Evolutionary conservation across 2,329 filamentous ascomycete genomes (phyloP).

Genomic region (Capronia coronata): DNA sequence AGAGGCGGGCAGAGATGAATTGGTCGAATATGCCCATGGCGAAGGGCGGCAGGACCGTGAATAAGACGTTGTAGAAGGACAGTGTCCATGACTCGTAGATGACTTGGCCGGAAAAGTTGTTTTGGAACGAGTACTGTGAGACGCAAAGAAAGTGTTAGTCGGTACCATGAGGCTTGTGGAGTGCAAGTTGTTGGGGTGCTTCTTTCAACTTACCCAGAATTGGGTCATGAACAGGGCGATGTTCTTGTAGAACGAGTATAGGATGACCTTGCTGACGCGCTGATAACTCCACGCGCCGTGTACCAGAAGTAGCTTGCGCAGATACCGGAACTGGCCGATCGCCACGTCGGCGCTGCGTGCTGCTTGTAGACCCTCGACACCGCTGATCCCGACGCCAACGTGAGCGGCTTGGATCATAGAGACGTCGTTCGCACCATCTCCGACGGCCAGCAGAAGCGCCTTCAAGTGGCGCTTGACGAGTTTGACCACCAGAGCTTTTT

Average conservation of each 20-base stretch:
- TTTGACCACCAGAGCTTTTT: conserved; percentile 96
- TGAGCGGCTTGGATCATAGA: conserved; percentile 99
- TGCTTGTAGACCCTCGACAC: conserved; percentile 92
- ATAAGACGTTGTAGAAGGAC: conserved; percentile 99
- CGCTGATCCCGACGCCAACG: conserved; percentile 95
- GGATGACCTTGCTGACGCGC: conserved; percentile 89
- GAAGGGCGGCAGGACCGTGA: conserved; percentile 87
- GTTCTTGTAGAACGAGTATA: conserved; percentile 99
- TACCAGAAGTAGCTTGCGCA: conserved; percentile 87
- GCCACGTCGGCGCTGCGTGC: conserved; percentile 92
- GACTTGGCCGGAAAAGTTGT: conserved; percentile 93
- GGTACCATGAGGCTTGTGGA: no score
- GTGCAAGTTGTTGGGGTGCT: no score
- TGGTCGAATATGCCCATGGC: conserved; percentile 96
- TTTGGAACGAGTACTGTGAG: conserved; percentile 94
- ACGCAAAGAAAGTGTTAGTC: neutral
- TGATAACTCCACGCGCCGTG: conserved; percentile 98
- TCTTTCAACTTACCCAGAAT: conserved; percentile 71
- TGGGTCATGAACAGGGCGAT: conserved; percentile 98
- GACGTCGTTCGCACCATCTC: conserved; percentile 97
- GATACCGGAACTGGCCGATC: conserved; percentile 90
- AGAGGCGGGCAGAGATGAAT: conserved; percentile 85
- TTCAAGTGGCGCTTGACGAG: conserved; percentile 93
- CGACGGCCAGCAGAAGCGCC: conserved; percentile 87
- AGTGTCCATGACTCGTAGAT: conserved; percentile 99